phyloP scores from a whole-genome alignment of 805 yeast species.

The Lachancea lanzarotensis region DNA sequence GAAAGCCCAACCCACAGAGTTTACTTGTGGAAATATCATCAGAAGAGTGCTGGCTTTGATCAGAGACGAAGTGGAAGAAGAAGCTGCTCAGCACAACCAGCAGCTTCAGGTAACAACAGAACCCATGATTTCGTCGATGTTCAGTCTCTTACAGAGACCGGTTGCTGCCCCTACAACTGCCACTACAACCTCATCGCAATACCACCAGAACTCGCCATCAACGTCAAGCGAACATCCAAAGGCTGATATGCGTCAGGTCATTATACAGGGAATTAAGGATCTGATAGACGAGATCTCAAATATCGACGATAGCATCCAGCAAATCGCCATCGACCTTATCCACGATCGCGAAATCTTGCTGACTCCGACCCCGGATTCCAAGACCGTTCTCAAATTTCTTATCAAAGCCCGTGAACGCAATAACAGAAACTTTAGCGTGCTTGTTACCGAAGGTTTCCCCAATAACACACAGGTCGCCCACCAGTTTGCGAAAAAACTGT shows the following conservation, averaged over 20 bases:
- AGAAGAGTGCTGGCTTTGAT: slow-evolving; percentile 81
- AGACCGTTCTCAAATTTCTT: slow-evolving; percentile 80
- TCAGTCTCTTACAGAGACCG: slow-evolving; percentile 64
- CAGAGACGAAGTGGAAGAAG: slow-evolving; percentile 74
- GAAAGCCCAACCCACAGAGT: slow-evolving; percentile 82
- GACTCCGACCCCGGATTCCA: slow-evolving; percentile 93
- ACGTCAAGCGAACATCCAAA: slow-evolving; percentile 24
- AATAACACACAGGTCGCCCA: slow-evolving; percentile 77
- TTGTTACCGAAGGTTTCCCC: slow-evolving; percentile 89
- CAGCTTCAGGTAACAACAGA: slow-evolving; percentile 22
- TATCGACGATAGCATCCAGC: slow-evolving; percentile 84
- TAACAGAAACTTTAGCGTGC: slow-evolving; percentile 85
- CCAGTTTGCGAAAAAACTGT: slow-evolving; percentile 67
- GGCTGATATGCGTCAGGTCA: slow-evolving; percentile 70
- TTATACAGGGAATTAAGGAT: slow-evolving; percentile 88
- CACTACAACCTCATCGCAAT: too few relatives aligned
- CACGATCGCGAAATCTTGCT: slow-evolving; percentile 80
- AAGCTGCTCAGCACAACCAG: slow-evolving; percentile 18
- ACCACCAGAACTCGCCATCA: slow-evolving; percentile 7
- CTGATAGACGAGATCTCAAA: slow-evolving; percentile 85
- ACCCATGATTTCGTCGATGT: slow-evolving; percentile 77
- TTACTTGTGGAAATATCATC: slow-evolving; percentile 83
- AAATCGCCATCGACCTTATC: slow-evolving; percentile 85
- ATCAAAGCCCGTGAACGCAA: slow-evolving; percentile 65
- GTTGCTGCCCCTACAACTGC: too few relatives aligned